A percentile compares a stretch with the other conserved stretches of the same genome.
phyloP scores from a whole-genome alignment of 768 basidiomycete genomes.

The Suillus subaureus region DNA sequence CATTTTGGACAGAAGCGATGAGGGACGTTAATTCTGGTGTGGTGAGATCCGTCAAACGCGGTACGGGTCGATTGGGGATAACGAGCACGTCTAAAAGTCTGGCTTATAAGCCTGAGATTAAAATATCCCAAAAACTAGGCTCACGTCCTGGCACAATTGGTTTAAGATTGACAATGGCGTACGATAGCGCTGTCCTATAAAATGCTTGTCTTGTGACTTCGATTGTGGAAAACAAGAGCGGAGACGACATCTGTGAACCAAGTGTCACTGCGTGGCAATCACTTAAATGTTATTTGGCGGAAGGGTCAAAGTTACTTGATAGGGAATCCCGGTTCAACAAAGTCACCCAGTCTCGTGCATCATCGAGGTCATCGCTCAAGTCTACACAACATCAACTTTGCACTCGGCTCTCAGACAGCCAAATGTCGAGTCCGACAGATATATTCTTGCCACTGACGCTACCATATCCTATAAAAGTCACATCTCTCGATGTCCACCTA shows the following conservation, averaged over 20 bases:
- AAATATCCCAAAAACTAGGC: conserved; percentile 31
- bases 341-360: conserved; percentile 2
- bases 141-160: conserved; percentile 93
- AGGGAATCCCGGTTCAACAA: conserved; percentile 8
- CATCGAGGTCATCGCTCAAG: conserved; percentile 8
- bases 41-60: conserved; percentile 56
- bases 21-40: conserved; percentile 77
- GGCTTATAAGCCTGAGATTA: not conserved
- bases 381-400: not conserved
- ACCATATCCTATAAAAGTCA: conserved; percentile 85
- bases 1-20: conserved; percentile 76
- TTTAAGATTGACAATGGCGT: conserved; percentile 93
- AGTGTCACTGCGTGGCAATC: not conserved
- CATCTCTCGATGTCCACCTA: conserved; percentile 59
- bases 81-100: conserved; percentile 56
- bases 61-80: conserved; percentile 55
- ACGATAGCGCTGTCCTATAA: conserved; percentile 66
- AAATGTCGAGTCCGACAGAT: conserved; percentile 67
- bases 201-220: conserved; percentile 80
- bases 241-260: conserved; percentile 14
- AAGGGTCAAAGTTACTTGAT: not conserved
- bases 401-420: conserved; percentile 10
- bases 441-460: conserved; percentile 76
- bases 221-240: conserved; percentile 73
- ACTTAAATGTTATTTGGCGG: not conserved